phyloP scores from a whole-genome alignment of 768 basidiomycete species.

The Auriculariales sp. region DNA sequence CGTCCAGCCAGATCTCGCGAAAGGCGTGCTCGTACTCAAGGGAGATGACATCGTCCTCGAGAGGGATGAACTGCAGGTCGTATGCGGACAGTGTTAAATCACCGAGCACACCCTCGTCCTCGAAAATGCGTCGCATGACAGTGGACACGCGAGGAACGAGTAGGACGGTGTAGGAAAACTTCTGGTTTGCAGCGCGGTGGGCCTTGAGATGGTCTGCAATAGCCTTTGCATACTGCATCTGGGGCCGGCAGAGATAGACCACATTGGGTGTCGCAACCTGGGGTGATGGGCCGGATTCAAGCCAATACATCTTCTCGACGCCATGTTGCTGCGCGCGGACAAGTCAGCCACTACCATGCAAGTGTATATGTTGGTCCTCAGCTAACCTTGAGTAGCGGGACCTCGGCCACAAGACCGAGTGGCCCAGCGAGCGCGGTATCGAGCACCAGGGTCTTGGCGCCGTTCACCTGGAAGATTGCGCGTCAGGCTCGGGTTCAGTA shows the following conservation, averaged over 20 bases:
- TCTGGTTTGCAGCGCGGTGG: conserved; percentile 53
- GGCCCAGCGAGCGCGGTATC: conserved; percentile 82
- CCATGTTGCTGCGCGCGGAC: conserved; percentile 74
- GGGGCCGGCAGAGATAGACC: conserved; percentile 83
- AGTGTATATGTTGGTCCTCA: neutral
- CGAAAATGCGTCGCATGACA: conserved; percentile 70
- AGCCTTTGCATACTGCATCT: conserved; percentile 71
- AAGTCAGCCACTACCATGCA: neutral
- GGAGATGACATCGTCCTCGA: conserved; percentile 87
- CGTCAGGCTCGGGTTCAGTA: conserved; percentile 1
- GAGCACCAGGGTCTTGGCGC: conserved; percentile 92
- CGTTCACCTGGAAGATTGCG: conserved; percentile 48
- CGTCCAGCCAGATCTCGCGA: conserved; percentile 85
- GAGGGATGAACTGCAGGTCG: conserved; percentile 84
- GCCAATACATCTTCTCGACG: conserved; percentile 99
- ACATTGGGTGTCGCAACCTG: conserved; percentile 75
- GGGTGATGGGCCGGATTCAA: conserved; percentile 80
- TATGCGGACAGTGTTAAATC: conserved; percentile 78
- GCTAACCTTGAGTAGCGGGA: conserved; percentile 75
- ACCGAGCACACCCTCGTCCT: conserved; percentile 97
- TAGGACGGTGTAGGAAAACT: conserved; percentile 74
- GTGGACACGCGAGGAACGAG: conserved; percentile 81
- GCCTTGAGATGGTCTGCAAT: conserved; percentile 96
- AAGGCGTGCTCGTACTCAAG: conserved; percentile 77
- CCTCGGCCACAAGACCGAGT: conserved; percentile 88